Evolutionary conservation across 306 rosid species (phyloP), one percentile per base, ranked within the genome.

Genomic region (Vigna hirtella): DNA sequence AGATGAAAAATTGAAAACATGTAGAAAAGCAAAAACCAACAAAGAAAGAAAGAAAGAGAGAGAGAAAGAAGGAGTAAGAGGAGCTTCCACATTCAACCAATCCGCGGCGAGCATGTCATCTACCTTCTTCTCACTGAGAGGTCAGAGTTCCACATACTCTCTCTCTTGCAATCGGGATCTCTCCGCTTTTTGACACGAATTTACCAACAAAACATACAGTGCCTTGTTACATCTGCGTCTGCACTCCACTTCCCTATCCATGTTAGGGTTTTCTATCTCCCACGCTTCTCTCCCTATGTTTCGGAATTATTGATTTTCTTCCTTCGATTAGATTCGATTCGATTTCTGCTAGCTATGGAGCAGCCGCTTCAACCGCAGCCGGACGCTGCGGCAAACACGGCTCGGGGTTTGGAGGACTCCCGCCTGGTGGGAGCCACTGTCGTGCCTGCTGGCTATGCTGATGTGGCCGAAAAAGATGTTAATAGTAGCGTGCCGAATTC

Each of bases 181-280:
- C 51, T 70, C 50, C 0, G 18, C 67, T 40, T 74, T 79, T 52
- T 79, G 61, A 76, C 74, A 43, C 84, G 65, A 76, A 74, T 78
- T 74, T 82, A 73, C 88, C 82, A 81, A 72, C 78, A 42, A 72
- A 78, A 76, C 86, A 83, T 78, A 73, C 72, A 77, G 13, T 83
- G 84, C 64, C 77, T 77, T 34, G 83, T 87, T 88, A 61, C 88
- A 82, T 86, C 86, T 77, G 47, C 22, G 48, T 73, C 53, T 76
- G 76, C 78, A 77, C 83, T 85, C 82, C 75, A 67, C 38, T 77
- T 66, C 76, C 52, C 18, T 64, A 76, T 50, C 30, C 55, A 32
- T 69, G 53, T 84, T 93, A 90, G 98, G 96, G 85, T 77, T 77
- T 26, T 87, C 88, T 82, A 81, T 77, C 72, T 62, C 12, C 36